Conservation (phyloP, 1,284 basidiomycete genomes). For the Pisolithus thermaeus region DNA sequence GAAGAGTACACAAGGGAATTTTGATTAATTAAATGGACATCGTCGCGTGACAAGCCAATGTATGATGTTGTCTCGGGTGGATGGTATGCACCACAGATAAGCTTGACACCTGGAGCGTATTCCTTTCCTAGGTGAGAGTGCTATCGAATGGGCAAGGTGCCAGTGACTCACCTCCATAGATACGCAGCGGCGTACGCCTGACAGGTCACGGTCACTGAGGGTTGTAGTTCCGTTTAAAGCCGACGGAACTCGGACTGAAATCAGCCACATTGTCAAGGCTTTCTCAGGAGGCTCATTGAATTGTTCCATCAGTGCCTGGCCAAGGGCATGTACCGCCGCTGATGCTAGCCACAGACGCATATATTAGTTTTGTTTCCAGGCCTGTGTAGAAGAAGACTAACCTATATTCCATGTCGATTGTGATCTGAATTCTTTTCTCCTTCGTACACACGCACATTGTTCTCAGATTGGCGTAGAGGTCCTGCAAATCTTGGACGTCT, state of each 20-base stretch:
- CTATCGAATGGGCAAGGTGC: too few species aligned
- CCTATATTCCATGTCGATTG: slow-evolving; percentile 82
- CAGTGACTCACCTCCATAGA: slow-evolving; percentile 51
- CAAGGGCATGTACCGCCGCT: too few species aligned
- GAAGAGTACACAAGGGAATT: slow-evolving; percentile 62
- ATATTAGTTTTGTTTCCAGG: too few species aligned
- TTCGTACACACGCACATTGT: slow-evolving; percentile 57
- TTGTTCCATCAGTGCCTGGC: slow-evolving; percentile 32
- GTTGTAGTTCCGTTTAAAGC: slow-evolving; percentile 38
- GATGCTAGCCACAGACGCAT: too few species aligned
- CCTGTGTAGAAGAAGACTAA: slow-evolving; percentile 16
- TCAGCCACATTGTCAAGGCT: not conserved
- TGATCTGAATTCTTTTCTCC: slow-evolving; percentile 56
- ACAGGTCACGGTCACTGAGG: slow-evolving; percentile 75
- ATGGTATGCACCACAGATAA: slow-evolving; percentile 94
- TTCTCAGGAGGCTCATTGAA: slow-evolving; percentile 67
- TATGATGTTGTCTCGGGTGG: slow-evolving; percentile 64
- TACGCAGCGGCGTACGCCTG: too few species aligned
- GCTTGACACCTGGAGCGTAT: slow-evolving; percentile 90
- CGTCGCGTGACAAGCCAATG: slow-evolving; percentile 17
- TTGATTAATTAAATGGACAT: slow-evolving; percentile 47
- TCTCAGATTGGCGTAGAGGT: slow-evolving; percentile 55
- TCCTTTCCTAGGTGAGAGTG: too few species aligned
- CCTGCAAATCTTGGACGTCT: slow-evolving; percentile 56
- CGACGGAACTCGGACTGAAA: not conserved